Conservation (phyloP, 1,284 basidiomycete species). For the Malassezia furfur region DNA sequence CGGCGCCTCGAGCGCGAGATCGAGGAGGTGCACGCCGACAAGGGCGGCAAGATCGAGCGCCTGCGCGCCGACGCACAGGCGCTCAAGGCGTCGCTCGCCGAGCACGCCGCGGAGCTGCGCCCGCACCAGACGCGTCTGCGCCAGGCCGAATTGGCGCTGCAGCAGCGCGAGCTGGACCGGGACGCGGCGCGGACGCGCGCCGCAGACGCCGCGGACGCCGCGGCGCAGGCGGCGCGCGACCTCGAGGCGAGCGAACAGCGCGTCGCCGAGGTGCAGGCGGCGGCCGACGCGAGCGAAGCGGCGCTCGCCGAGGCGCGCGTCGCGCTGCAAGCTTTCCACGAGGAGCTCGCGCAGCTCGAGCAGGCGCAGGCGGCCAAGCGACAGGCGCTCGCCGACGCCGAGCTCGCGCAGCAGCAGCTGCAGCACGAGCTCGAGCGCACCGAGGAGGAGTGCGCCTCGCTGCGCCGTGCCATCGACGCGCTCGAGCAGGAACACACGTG, state of each 20-base stretch:
- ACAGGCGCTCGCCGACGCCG: conserved; percentile 62
- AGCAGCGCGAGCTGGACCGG: conserved; percentile 76
- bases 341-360: conserved; percentile 74
- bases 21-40: conserved; percentile 96
- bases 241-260: conserved; percentile 57
- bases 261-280: conserved; percentile 57
- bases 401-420: conserved; percentile 59
- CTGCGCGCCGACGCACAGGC: conserved; percentile 70
- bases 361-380: conserved; percentile 71
- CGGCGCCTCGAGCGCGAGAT: conserved; percentile 88
- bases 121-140: conserved; percentile 78
- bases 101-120: conserved; percentile 72
- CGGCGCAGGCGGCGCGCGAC: conserved; percentile 60
- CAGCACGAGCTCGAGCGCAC: conserved; percentile 54
- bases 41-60: conserved; percentile 89
- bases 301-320: conserved; percentile 74
- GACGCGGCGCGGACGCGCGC: conserved; percentile 57
- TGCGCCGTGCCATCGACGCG: conserved; percentile 39
- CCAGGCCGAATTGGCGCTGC: conserved; percentile 74
- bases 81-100: conserved; percentile 70
- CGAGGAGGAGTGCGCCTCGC: conserved; percentile 51
- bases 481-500: conserved; percentile 77
- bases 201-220: conserved; percentile 57
- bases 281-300: conserved; percentile 59
- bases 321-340: conserved; percentile 74